These are phyloP conservation scores for Elasticomyces elasticus DNA, from an alignment of 495 filamentous ascomycete genomes.

Conservation along the genomic window DNA sequence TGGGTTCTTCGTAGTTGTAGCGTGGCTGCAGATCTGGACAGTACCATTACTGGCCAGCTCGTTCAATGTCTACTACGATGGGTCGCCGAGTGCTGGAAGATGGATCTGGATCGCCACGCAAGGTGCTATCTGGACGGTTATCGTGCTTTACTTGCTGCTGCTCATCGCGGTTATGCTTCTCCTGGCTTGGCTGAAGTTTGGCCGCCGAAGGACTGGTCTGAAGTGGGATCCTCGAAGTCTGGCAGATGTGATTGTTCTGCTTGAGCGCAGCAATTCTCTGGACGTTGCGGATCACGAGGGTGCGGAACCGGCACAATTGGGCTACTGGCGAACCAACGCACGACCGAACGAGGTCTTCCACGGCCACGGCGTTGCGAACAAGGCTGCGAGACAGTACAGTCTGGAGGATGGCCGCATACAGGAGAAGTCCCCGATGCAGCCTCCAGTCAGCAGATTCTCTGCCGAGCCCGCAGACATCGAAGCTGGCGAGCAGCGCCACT, in stretches of 20 bases:
- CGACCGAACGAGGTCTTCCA: conserved; percentile 47
- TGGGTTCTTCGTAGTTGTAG: conserved; percentile 43
- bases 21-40: conserved; percentile 56
- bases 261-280: conserved; percentile 71
- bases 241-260: conserved; percentile 63
- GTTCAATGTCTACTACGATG: conserved; percentile 49
- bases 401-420: conserved; percentile 38
- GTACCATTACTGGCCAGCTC: conserved; percentile 55
- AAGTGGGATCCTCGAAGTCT: conserved; percentile 77
- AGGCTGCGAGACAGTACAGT: conserved; percentile 49
- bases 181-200: conserved; percentile 34
- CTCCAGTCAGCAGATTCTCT: conserved; percentile 9
- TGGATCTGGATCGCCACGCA: conserved; percentile 76
- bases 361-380: conserved; percentile 58
- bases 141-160: conserved; percentile 61
- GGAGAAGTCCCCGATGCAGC: conserved; percentile 16
- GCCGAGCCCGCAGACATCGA: conserved; percentile 32
- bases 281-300: conserved; percentile 3
- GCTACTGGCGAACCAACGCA: conserved; percentile 68
- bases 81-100: conserved; percentile 32
- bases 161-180: conserved; percentile 46
- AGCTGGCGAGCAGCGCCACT: conserved; percentile 33
- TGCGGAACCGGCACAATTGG: conserved; percentile 47
- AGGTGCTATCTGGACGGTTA: conserved; percentile 65
- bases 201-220: conserved; percentile 48